Conservation (phyloP, 1,284 basidiomycete genomes). For the Cutaneotrichosporon sp. region DNA sequence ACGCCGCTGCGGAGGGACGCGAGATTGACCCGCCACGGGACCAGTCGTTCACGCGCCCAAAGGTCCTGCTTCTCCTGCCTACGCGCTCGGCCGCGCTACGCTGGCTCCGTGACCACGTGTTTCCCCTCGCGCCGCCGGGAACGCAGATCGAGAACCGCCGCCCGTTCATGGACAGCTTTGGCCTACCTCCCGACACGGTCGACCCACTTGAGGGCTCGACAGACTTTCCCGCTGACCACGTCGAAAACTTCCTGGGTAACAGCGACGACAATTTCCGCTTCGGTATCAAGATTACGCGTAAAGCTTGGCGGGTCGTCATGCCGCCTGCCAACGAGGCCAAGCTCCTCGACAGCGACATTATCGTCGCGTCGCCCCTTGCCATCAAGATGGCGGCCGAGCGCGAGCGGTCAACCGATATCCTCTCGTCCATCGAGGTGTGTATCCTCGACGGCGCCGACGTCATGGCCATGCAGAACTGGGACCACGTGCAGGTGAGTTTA, state of each 20-base stretch:
- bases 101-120: slow-evolving; percentile 64
- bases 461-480: slow-evolving; percentile 98
- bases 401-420: slow-evolving; percentile 82
- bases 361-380: slow-evolving; percentile 89
- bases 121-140: slow-evolving; percentile 60
- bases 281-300: slow-evolving; percentile 86
- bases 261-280: slow-evolving; percentile 92
- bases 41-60: slow-evolving; percentile 96
- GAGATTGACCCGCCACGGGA: slow-evolving; percentile 70
- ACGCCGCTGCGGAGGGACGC: slow-evolving; percentile 48
- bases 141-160: slow-evolving; percentile 76
- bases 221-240: slow-evolving; percentile 82
- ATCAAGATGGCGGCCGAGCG: slow-evolving; percentile 89
- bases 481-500: slow-evolving; percentile 74
- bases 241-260: slow-evolving; percentile 94
- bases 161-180: slow-evolving; percentile 77
- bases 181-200: slow-evolving; percentile 64
- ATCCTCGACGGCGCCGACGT: slow-evolving; percentile 91
- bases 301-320: slow-evolving; percentile 81
- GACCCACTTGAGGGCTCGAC: slow-evolving; percentile 70
- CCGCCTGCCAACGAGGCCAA: slow-evolving; percentile 46
- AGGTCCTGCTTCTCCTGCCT: slow-evolving; percentile 83
- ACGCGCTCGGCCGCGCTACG: slow-evolving; percentile 82
- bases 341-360: slow-evolving; percentile 68
- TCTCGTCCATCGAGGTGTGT: slow-evolving; percentile 89